Base-by-base conservation (phyloP, 805 yeast species). In the Candida piceae region DNA sequence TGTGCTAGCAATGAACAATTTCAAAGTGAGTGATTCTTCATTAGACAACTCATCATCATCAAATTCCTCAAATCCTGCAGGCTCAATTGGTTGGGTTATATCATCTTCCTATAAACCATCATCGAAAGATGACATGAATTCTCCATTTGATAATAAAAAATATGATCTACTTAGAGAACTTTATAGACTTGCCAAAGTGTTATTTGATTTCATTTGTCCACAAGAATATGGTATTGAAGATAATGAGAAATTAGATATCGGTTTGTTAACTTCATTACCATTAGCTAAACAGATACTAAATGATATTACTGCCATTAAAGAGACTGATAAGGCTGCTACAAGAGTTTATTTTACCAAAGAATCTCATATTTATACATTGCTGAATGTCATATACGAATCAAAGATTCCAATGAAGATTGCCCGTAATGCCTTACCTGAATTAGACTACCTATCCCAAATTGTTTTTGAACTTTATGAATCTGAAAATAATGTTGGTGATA, bases 221-320 rank as follows among this genome's bases (percentile, higher is more conserved):
- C 97, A 93, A 60, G 99, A 93, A 57, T 93, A 93, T 57, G 99
- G 99, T 45, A 93, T 93, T 50, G 87, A 89, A 46, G 95, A 88
- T 54, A 81, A 83, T 52, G 98, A 93, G 60, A 93, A 93, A 57
- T 72, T 93, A 42, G 99, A 93, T 57, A 93, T 93, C 64, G 99
- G 99, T 4, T 67, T 93, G 39, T 67, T 93, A 50, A 93, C 99
- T 0, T 86, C 96, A 2, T 70, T 93, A 52, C 99, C 99, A 2
- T 70, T 93, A 49, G 94, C 96, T 1, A 84, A 80, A 58, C 95
- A 87, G 61, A 83, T 93, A 27, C 60, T 93, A 34, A 66, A 71
- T 23, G 97, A 93, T 55, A 78, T 93, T 31, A 78, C 83, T 40
- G 74, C 75, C 34, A 88, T 90, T 75, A 81, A 82, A 52, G 75